Evolutionary conservation across 345 rosid species (phyloP), one percentile per base, ranked within the genome.

Genomic region (Anacardium occidentale): DNA sequence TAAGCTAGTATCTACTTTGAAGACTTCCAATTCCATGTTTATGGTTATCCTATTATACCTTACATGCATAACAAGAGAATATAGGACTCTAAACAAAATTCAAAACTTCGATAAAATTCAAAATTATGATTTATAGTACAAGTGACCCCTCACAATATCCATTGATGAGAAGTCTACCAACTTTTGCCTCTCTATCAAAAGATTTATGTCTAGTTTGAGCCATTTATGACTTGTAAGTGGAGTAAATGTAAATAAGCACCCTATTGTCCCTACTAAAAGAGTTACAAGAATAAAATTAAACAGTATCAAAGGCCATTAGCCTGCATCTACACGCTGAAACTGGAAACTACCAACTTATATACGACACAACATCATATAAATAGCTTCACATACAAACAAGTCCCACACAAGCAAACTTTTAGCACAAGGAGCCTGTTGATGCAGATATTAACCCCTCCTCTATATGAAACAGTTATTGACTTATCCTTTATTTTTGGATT

Each of bases 371-470:
- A 15, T 22, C 20, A 40, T 63, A 53, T 62, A 54, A 37, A 42
- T 71, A 37, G 62, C 75, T 62, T 73, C 62, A 34, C 56, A 26
- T 25, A 63, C 64, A 21, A 55, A 45, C 64, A 62, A 63, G 52
- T 26, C 21, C 69, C 69, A 29, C 18, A 9, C 69, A n/a, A 34
- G 54, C 54, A 40, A 56, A 47, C 47, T 34, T 69, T 42, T 24
- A 10, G 63, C 17, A 72, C 75, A 53, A 53, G 69, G 68, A 62
- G 40, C 37, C 62, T 51, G 68, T 32, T 71, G 52, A 62, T 72
- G 68, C 68, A 63, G 62, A 63, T 11, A 63, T 22, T 21, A 40
- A 52, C 55, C 44, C 68, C 14, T 72, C 55, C 29, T 54, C 56
- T 70, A 20, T 56, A 59, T 29, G 57, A 47, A 70, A 70, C 57